Conservation (phyloP, 257 asterid species). For the Solanum tacnaense region DNA sequence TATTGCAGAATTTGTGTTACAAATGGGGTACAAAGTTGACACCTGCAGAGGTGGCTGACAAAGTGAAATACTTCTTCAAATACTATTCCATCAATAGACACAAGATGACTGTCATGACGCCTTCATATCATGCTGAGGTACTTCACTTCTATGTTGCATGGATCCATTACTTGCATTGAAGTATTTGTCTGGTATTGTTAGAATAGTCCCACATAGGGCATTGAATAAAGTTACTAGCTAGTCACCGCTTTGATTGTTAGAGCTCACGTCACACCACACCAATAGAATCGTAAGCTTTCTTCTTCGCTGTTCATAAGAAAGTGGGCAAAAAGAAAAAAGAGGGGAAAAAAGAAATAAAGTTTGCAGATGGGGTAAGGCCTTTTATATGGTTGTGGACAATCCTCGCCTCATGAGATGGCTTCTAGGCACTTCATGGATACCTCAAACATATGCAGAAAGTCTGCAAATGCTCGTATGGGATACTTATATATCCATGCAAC, state of each 20-base stretch:
- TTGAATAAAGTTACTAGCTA: background rate
- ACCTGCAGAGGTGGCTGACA: conserved; percentile 71
- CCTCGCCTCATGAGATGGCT: background rate
- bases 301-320: background rate
- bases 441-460: background rate
- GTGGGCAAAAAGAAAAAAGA: background rate
- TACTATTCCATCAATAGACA: conserved; percentile 89
- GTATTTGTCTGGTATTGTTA: background rate
- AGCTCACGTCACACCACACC: background rate
- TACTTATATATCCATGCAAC: background rate
- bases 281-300: background rate
- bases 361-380: background rate
- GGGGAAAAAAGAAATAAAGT: background rate
- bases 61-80: conserved; percentile 88
- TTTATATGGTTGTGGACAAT: background rate
- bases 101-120: conserved; percentile 91
- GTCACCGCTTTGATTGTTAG: background rate
- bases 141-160: background rate
- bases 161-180: background rate
- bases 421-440: background rate
- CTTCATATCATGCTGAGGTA: conserved; percentile 95
- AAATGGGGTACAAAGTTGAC: conserved; percentile 74
- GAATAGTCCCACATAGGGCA: background rate
- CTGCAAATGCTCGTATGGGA: background rate
- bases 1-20: conserved; percentile 74